Conservation (phyloP, 257 asterid genomes). For the Euphrasia confusa region DNA sequence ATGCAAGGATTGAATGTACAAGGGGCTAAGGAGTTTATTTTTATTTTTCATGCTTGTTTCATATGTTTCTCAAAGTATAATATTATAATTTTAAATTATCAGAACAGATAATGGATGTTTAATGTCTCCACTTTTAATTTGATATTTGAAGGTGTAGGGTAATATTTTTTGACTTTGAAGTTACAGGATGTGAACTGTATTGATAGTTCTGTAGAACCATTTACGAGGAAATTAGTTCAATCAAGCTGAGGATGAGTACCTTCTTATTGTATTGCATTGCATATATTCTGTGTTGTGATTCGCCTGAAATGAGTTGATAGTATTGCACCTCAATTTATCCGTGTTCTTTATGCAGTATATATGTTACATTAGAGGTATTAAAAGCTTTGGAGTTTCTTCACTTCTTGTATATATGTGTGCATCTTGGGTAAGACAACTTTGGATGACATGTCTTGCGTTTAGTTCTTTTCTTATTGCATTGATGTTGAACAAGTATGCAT, state of each 20-base stretch:
- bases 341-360: too few species aligned
- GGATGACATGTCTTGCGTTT: not conserved
- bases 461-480: not conserved
- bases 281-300: not conserved
- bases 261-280: not conserved
- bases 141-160: not conserved
- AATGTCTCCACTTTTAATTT: not conserved
- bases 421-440: too few species aligned
- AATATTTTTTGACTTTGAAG: not conserved
- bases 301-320: not conserved
- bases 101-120: not conserved
- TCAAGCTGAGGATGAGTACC: not conserved
- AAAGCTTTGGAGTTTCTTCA: too few species aligned
- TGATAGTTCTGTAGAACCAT: not conserved
- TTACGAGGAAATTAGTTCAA: not conserved
- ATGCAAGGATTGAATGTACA: not conserved
- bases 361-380: too few species aligned
- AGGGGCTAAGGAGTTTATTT: not conserved
- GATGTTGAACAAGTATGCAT: not conserved
- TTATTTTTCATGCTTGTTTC: not conserved
- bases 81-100: conserved; percentile 1
- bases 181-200: conserved; percentile 1
- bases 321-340: too few species aligned
- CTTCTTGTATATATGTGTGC: too few species aligned
- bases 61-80: conserved; percentile 5